Evolutionary conservation across 805 yeast species (phyloP).

Genomic region (Candida orba): DNA sequence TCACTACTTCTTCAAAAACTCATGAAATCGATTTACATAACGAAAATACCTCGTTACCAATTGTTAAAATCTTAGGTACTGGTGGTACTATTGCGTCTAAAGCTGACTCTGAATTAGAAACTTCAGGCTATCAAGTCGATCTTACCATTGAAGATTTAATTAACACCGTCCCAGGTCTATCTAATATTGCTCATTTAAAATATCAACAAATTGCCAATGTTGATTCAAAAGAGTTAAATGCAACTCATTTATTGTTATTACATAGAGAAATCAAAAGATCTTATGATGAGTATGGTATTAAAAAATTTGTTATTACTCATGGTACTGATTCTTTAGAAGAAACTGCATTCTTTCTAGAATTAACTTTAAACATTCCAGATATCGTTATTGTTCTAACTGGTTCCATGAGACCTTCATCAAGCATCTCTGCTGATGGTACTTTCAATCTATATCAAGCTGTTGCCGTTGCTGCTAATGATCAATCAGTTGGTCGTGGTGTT

Average conservation of each 20-base stretch:
- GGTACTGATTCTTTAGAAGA: conserved; percentile 69
- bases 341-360: conserved; percentile 57
- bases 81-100: conserved; percentile 59
- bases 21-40: conserved; percentile 23
- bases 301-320: conserved; percentile 61
- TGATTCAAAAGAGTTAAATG: conserved; percentile 55
- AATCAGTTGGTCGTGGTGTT: conserved; percentile 50
- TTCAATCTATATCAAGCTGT: conserved; percentile 68
- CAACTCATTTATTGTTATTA: conserved; percentile 37
- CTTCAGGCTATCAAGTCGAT: conserved; percentile 51
- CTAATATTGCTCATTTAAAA: conserved; percentile 48
- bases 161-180: conserved; percentile 50
- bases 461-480: conserved; percentile 47
- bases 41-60: conserved; percentile 17
- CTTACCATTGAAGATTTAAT: conserved; percentile 47
- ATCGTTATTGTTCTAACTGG: conserved; percentile 65
- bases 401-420: conserved; percentile 68
- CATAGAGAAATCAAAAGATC: conserved; percentile 41
- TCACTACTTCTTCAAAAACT: conserved; percentile 20
- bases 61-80: conserved; percentile 46
- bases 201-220: conserved; percentile 58
- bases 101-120: conserved; percentile 38
- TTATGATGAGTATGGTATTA: conserved; percentile 35
- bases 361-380: conserved; percentile 35
- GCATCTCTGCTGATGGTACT: conserved; percentile 66